These are phyloP conservation scores for Saccharomyces kudriavzevii DNA, from an alignment of 805 yeast species.

Conservation along the genomic window DNA sequence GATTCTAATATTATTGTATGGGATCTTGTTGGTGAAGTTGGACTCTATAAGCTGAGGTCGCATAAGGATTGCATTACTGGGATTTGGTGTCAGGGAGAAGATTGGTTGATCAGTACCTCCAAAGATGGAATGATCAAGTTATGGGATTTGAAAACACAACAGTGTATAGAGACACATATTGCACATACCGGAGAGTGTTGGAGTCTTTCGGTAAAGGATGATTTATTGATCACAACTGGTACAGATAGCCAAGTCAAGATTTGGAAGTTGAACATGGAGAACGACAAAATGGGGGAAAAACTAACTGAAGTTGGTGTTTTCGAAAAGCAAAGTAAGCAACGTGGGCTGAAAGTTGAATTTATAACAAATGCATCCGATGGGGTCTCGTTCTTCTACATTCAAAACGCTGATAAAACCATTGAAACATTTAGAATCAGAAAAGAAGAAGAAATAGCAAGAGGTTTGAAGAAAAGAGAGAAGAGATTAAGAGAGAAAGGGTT, in stretches of 20 bases:
- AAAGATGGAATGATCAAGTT: conserved; percentile 88
- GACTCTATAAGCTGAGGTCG: conserved; percentile 76
- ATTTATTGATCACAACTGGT: conserved; percentile 61
- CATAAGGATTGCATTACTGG: conserved; percentile 89
- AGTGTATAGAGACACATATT: conserved; percentile 88
- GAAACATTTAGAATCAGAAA: conserved; percentile 75
- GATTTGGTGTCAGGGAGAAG: conserved; percentile 50
- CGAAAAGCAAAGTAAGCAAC: conserved; percentile 68
- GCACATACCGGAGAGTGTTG: conserved; percentile 94
- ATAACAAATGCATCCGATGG: conserved; percentile 18
- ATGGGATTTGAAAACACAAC: conserved; percentile 88
- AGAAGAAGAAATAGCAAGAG: conserved; percentile 69
- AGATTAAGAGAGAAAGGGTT: conserved; percentile 68
- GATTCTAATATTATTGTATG: conserved; percentile 83
- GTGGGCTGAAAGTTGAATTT: conserved; percentile 58
- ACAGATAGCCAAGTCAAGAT: conserved; percentile 74
- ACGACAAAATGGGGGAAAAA: conserved; percentile 36
- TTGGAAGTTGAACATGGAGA: conserved; percentile 61
- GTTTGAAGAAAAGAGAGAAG: conserved; percentile 66
- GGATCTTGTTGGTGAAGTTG: conserved; percentile 92
- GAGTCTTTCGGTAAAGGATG: conserved; percentile 51
- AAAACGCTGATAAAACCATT: conserved; percentile 71
- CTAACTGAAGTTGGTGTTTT: conserved; percentile 55
- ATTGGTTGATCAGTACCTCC: conserved; percentile 66
- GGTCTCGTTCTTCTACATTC: conserved; percentile 47